These are phyloP conservation scores for Podaxis carcinomalis DNA, from an alignment of 768 basidiomycete species.

Conservation along the genomic window DNA sequence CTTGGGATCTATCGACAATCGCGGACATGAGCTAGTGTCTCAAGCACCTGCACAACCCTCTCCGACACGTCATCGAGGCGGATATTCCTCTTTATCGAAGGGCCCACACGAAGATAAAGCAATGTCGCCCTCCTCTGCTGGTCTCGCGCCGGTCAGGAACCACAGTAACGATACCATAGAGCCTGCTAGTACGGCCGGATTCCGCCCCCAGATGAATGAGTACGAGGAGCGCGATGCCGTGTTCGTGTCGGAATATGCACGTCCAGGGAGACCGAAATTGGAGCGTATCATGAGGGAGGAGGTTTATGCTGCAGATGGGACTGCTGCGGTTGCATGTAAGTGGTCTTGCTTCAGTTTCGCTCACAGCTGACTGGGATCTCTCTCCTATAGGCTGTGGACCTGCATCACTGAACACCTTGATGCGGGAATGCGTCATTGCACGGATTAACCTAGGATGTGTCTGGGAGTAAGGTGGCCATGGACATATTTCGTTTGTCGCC, in stretches of 20 bases:
- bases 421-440: slow-evolving; percentile 59
- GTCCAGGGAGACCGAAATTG: slow-evolving; percentile 64
- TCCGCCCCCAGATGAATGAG: slow-evolving; percentile 45
- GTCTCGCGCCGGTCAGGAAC: background rate
- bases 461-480: slow-evolving; percentile 44
- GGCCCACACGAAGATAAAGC: background rate
- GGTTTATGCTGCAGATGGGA: slow-evolving; percentile 48
- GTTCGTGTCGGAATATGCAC: slow-evolving; percentile 55
- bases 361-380: background rate
- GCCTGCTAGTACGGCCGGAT: background rate
- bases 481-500: slow-evolving; percentile 55
- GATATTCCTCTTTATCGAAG: background rate
- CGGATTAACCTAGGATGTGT: slow-evolving; percentile 57
- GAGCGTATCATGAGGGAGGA: slow-evolving; percentile 62
- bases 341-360: background rate
- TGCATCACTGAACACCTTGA: slow-evolving; percentile 59
- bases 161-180: background rate
- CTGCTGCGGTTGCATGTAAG: slow-evolving; percentile 68
- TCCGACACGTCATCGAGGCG: background rate
- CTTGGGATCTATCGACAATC: background rate
- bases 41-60: background rate
- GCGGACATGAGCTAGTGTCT: background rate
- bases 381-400: slow-evolving; percentile 64
- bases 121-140: background rate
- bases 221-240: slow-evolving; percentile 57